These are phyloP conservation scores for Coemansia sp. DNA, from an alignment of 192 early-diverging fungal species.

Conservation along the genomic window DNA sequence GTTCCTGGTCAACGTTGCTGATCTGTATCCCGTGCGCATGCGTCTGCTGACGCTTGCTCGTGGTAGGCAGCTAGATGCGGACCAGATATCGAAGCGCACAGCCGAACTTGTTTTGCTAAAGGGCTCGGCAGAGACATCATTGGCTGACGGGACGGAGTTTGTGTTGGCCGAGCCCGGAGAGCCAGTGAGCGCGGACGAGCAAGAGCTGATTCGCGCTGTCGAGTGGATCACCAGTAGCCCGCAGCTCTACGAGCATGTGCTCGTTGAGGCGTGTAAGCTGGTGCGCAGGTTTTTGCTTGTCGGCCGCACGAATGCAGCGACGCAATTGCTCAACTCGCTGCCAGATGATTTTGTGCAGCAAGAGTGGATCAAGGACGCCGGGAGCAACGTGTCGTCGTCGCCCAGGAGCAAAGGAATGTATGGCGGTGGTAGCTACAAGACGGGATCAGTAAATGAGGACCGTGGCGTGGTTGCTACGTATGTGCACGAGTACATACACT, in stretches of 20 bases:
- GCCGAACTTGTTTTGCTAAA: conserved; percentile 25
- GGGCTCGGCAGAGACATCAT: neutral
- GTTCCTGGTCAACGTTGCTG: conserved; percentile 45
- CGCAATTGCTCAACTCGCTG: conserved; percentile 46
- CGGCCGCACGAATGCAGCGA: conserved; percentile 52
- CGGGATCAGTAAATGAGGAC: neutral
- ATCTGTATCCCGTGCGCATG: conserved; percentile 27
- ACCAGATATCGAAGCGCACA: conserved; percentile 40
- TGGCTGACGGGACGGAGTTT: neutral
- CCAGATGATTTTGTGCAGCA: conserved; percentile 45
- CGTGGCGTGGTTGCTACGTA: conserved; percentile 4
- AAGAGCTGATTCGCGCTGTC: conserved; percentile 53
- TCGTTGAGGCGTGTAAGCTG: conserved; percentile 49
- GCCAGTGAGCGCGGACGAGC: conserved; percentile 16
- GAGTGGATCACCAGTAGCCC: conserved; percentile 56
- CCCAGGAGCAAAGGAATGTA: neutral
- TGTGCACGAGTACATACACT: conserved; percentile 48
- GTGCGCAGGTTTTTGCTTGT: conserved; percentile 53
- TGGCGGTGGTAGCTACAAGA: neutral
- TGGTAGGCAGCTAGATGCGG: conserved; percentile 40
- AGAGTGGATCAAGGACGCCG: conserved; percentile 30
- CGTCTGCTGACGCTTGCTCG: conserved; percentile 45
- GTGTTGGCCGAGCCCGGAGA: conserved; percentile 32
- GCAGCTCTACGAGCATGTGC: conserved; percentile 44
- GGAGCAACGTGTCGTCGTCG: neutral